Evolutionary conservation across 1,284 basidiomycete genomes (phyloP).

Genomic region (Ceratobasidium papillatum): DNA sequence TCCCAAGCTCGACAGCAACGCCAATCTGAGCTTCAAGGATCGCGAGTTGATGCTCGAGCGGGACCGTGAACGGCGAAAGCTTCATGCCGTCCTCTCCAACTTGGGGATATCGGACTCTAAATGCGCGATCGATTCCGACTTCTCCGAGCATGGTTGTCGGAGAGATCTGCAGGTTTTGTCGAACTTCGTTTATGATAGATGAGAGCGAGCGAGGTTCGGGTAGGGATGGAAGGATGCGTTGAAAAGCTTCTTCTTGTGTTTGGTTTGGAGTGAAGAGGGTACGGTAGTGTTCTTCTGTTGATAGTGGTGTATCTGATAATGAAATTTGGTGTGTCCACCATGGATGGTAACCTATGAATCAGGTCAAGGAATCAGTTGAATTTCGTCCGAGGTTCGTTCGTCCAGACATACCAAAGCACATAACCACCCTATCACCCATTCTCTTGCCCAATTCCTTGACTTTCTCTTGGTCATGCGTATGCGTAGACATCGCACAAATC

Average conservation of each 20-base stretch:
- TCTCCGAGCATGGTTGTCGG: slow-evolving; percentile 81
- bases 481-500: slow-evolving; percentile 78
- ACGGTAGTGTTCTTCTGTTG: slow-evolving; percentile 73
- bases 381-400: not conserved
- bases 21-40: slow-evolving; percentile 79
- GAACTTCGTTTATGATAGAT: slow-evolving; percentile 63
- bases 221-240: slow-evolving; percentile 62
- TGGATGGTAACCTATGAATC: slow-evolving; percentile 75
- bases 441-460: slow-evolving; percentile 67
- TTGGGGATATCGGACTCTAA: slow-evolving; percentile 65
- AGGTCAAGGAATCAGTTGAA: not conserved
- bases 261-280: slow-evolving; percentile 58
- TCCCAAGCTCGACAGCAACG: slow-evolving; percentile 72
- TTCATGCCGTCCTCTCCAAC: slow-evolving; percentile 53
- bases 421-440: slow-evolving; percentile 72
- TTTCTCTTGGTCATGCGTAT: slow-evolving; percentile 66
- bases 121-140: slow-evolving; percentile 79
- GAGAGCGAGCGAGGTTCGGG: slow-evolving; percentile 69
- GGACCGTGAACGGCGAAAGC: slow-evolving; percentile 73
- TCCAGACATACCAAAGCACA: slow-evolving; percentile 71
- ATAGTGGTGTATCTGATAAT: slow-evolving; percentile 51
- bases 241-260: slow-evolving; percentile 57
- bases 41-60: slow-evolving; percentile 74
- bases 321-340: slow-evolving; percentile 83
- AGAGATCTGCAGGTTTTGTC: slow-evolving; percentile 63